Percentiles rank a stretch among this genome's conserved stretches.
These are phyloP conservation scores for Plasmodium vivax DNA, from an alignment of 169 alveolate genomes.

Conservation along the genomic window DNA sequence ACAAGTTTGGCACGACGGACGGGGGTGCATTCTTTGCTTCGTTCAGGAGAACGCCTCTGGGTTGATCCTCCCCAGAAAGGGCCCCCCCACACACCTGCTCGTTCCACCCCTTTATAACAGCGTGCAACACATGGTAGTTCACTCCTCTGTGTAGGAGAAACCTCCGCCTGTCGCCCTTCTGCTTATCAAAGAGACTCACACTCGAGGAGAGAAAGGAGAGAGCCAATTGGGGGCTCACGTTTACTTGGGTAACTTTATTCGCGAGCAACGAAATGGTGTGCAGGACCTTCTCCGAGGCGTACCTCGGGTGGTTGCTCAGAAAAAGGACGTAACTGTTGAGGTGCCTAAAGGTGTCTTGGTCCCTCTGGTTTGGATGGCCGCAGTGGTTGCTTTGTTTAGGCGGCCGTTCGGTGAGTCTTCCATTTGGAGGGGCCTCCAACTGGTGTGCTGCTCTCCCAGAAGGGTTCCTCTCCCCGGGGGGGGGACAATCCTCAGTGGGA, in stretches of 20 bases:
- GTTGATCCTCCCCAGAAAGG: neutral
- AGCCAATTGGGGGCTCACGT: neutral
- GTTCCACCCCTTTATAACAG: neutral
- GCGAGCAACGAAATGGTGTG: constrained; percentile 26
- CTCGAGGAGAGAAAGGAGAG: constrained; percentile 38
- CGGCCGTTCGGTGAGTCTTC: neutral
- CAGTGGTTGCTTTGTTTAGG: neutral
- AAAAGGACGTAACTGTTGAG: constrained; percentile 44
- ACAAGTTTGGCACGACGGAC: neutral
- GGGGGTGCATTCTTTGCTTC: neutral
- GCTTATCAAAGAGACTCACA: constrained; percentile 9
- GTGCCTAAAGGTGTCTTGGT: constrained; percentile 3
- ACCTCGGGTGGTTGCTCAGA: constrained; percentile 28
- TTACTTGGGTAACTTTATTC: constrained; percentile 1
- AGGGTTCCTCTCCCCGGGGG: neutral
- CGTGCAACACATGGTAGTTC: constrained; percentile 23
- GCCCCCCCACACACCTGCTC: neutral
- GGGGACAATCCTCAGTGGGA: neutral
- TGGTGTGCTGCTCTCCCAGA: neutral
- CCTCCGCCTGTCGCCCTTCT: neutral
- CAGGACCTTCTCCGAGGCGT: constrained; percentile 16
- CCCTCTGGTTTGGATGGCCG: neutral
- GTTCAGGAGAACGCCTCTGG: neutral
- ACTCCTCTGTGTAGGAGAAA: constrained; percentile 4
- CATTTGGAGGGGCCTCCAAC: neutral